These are phyloP conservation scores for Candida morakotiae DNA, from an alignment of 805 yeast genomes.

Conservation along the genomic window DNA sequence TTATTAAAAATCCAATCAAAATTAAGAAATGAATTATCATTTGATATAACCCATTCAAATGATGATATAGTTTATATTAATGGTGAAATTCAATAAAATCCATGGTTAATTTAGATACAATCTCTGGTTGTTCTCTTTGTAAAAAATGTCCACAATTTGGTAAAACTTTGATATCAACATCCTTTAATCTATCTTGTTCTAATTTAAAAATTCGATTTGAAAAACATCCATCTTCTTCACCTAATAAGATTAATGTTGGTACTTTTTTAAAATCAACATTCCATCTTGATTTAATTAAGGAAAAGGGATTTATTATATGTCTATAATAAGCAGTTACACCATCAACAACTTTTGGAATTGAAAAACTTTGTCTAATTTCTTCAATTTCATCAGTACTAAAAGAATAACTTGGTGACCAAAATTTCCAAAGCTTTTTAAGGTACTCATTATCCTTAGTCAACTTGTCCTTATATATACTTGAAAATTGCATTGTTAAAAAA, in stretches of 20 bases:
- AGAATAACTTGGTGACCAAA: slow-evolving; percentile 40
- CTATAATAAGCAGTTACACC: slow-evolving; percentile 38
- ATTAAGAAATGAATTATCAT: slow-evolving; percentile 42
- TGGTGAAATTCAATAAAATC: slow-evolving; percentile 37
- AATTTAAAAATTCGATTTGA: slow-evolving; percentile 19
- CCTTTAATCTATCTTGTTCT: slow-evolving; percentile 17
- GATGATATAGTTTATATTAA: slow-evolving; percentile 29
- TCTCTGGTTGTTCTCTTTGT: slow-evolving; percentile 34
- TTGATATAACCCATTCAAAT: slow-evolving; percentile 13
- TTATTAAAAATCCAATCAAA: slow-evolving; percentile 72
- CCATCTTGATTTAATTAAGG: slow-evolving; percentile 18
- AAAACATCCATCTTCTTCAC: slow-evolving; percentile 40
- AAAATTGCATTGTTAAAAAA: slow-evolving; percentile 34
- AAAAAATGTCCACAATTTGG: slow-evolving; percentile 34
- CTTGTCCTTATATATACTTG: slow-evolving; percentile 18
- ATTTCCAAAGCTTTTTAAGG: slow-evolving; percentile 29
- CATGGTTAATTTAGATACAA: slow-evolving; percentile 19
- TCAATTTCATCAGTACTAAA: slow-evolving; percentile 21
- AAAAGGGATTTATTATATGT: slow-evolving; percentile 19
- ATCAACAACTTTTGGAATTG: slow-evolving; percentile 22
- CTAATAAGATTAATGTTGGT: slow-evolving; percentile 34
- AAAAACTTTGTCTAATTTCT: slow-evolving; percentile 24
- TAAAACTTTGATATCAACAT: slow-evolving; percentile 21
- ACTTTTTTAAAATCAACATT: slow-evolving; percentile 29
- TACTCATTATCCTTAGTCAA: slow-evolving; percentile 17